These are phyloP conservation scores for Amylostereum areolatum DNA, from an alignment of 1,284 basidiomycete genomes.

Conservation along the genomic window DNA sequence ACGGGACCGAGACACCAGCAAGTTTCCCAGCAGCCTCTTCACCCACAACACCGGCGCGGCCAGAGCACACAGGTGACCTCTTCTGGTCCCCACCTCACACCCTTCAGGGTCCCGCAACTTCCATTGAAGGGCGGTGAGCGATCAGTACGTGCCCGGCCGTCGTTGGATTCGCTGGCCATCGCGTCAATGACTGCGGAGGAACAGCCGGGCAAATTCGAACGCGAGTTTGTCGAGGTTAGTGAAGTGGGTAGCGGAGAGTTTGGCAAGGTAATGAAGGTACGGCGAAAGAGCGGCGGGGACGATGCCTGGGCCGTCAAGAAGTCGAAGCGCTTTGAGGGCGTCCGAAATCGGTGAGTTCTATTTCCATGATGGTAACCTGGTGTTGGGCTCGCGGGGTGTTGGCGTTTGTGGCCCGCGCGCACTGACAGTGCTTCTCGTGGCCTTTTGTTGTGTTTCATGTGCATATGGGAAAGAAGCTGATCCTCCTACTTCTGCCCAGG, in stretches of 20 bases:
- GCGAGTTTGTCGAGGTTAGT: constrained; percentile 76
- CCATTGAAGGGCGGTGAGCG: too few species aligned
- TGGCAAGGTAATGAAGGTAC: constrained; percentile 90
- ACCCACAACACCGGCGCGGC: constrained; percentile 11
- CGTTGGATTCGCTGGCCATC: too few species aligned
- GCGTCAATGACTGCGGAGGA: constrained; percentile 25
- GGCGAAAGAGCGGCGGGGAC: constrained; percentile 49
- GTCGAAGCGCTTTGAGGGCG: constrained; percentile 90
- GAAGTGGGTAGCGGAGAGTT: constrained; percentile 92
- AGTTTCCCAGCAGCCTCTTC: constrained; percentile 11
- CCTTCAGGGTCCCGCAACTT: too few species aligned
- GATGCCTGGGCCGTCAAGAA: constrained; percentile 89
- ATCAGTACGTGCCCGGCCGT: too few species aligned
- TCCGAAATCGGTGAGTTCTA: constrained; percentile 77
- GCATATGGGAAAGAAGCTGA: too few species aligned
- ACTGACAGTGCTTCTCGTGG: too few species aligned
- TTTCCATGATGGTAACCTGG: not conserved
- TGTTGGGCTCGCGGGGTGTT: constrained; percentile 1
- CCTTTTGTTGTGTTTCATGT: too few species aligned
- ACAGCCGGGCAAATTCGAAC: constrained; percentile 62
- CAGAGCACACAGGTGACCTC: constrained; percentile 12
- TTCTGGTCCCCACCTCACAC: too few species aligned
- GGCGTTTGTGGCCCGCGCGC: not conserved
- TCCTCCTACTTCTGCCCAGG: constrained; percentile 30
- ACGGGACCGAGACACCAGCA: constrained; percentile 20